Evolutionary conservation across 73 alveolate species (phyloP).

Genomic region (Tetrahymena elliotti): DNA sequence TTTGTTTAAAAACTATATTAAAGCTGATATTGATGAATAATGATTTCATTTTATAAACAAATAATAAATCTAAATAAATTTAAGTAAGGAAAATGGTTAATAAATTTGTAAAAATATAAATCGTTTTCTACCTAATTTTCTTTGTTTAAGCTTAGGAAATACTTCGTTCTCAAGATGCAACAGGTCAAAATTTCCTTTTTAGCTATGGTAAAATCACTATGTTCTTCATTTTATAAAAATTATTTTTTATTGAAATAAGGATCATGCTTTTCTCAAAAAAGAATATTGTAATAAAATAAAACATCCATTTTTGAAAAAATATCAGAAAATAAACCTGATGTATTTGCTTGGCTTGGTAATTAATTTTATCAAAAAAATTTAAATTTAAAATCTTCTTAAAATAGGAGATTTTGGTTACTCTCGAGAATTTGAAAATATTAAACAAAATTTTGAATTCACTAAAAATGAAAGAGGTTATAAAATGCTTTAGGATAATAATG

Average conservation of each 20-base stretch:
- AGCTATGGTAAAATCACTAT: neutral
- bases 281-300: neutral
- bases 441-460: neutral
- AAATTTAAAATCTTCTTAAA: neutral
- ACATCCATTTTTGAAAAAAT: neutral
- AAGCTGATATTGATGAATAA: too few species aligned
- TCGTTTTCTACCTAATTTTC: neutral
- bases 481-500: neutral
- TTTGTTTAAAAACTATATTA: too few species aligned
- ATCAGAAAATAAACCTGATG: neutral
- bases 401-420: neutral
- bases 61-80: too few species aligned
- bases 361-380: neutral
- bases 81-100: neutral
- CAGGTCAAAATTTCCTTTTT: neutral
- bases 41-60: neutral
- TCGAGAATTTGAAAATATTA: neutral
- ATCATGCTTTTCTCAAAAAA: neutral
- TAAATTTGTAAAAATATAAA: neutral
- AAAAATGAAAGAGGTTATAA: neutral
- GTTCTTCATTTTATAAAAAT: neutral
- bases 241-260: neutral
- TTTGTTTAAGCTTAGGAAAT: neutral
- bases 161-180: neutral
- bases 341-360: neutral